Base-by-base conservation (phyloP, 2,329 filamentous ascomycete species). In the Tolypocladium capitatum region DNA sequence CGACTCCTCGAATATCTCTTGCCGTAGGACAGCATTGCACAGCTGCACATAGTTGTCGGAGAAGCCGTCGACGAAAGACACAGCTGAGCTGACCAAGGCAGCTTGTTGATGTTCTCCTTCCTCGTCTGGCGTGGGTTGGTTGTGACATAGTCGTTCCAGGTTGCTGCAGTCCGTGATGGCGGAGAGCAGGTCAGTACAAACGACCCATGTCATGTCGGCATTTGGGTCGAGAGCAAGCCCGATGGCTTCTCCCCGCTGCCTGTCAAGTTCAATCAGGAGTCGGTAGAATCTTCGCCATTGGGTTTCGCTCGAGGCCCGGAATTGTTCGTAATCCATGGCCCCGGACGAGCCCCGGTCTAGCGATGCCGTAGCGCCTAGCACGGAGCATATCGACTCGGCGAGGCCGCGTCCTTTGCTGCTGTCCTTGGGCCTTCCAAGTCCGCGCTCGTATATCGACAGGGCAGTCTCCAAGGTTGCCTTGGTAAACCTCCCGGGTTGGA, bases 271-370 rank as follows among this genome's bases (percentile, higher is more conserved):
- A 13, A 86, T 74, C 18, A 94, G 75, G 18, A 97, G 74, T 31
- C 89, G 81, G 68, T 89, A 95, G 64, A 94, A 94, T 45, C 86
- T 80, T 52, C 85, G 81, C 92, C 92, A 98, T 62, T 95, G 89
- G 11, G 78, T 75, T 59, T 92, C 84, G 46, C 84, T 81, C 31
- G 86, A 81, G 32, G 73, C 70, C 48, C 84, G 77, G 61, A 90
- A 92, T 49, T 82, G 75, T 24, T 84, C 80, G 55, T 86, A 87
- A 58, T 94, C 84, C 65, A 86, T 79, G 28, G 75, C 76, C 14
- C 80, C 80, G 14, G 79, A 74, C 10, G 78, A 68, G 30, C 70
- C 72, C 47, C 79, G 80, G 41, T 78, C 75, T 33, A 90, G 68
- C 1, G 77, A 73, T 14, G 86, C 80, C 11, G 84, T 84, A 7